These are phyloP conservation scores for Aspergillus pseudoglaucus DNA, from an alignment of 2,329 filamentous ascomycete genomes.

Conservation along the genomic window DNA sequence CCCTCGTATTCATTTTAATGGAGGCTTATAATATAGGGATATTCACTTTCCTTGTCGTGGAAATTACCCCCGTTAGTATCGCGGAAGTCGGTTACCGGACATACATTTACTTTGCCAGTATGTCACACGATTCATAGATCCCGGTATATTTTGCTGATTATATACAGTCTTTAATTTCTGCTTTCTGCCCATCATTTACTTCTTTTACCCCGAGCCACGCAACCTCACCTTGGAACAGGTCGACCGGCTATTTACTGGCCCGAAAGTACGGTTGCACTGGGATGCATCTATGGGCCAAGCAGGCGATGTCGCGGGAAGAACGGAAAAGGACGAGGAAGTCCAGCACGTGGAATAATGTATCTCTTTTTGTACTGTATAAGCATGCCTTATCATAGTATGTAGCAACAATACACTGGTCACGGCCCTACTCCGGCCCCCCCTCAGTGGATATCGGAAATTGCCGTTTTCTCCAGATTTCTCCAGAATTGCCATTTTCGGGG, in stretches of 20 bases:
- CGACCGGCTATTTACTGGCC: conserved; percentile 31
- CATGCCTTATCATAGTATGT: no score
- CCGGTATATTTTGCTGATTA: neutral
- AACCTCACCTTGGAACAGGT: conserved; percentile 29
- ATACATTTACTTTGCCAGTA: conserved; percentile 39
- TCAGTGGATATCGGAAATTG: neutral
- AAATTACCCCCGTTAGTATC: conserved; percentile 42
- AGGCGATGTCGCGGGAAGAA: conserved; percentile 14
- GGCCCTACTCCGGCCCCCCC: no score
- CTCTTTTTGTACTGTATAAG: neutral
- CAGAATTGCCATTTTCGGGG: neutral
- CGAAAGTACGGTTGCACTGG: conserved; percentile 25
- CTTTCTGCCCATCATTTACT: conserved; percentile 46
- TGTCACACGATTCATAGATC: neutral
- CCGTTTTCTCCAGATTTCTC: neutral
- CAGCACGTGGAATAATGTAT: conserved; percentile 18
- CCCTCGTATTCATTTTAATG: neutral
- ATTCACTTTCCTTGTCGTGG: conserved; percentile 41
- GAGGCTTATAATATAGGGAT: conserved; percentile 21
- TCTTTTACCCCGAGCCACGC: conserved; percentile 31
- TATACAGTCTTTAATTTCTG: conserved; percentile 37
- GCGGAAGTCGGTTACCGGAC: conserved; percentile 33
- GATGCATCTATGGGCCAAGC: conserved; percentile 20
- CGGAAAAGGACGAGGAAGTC: conserved; percentile 12
- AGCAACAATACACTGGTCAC: no score